phyloP scores from a whole-genome alignment of 805 yeast species.

The Wickerhamiella allomyrinae region DNA sequence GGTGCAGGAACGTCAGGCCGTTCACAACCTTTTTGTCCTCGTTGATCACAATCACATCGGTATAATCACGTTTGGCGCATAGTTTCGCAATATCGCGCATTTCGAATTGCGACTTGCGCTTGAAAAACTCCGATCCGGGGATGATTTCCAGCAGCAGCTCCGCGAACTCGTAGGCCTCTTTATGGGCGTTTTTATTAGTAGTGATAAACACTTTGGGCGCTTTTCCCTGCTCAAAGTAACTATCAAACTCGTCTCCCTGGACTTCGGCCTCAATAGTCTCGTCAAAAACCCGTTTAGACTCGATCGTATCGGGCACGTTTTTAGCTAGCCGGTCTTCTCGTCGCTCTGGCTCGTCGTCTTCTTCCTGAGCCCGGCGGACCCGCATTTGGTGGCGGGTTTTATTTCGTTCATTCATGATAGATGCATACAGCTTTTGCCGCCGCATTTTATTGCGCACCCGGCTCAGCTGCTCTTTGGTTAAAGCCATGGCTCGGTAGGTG shows the following conservation, averaged over 20 bases:
- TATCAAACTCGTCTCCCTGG: constrained; percentile 40
- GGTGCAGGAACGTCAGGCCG: constrained; percentile 83
- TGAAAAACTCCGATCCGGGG: constrained; percentile 76
- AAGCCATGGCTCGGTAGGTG: constrained; percentile 16
- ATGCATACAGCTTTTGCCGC: constrained; percentile 65
- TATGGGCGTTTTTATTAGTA: constrained; percentile 74
- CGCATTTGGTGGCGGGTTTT: constrained; percentile 66
- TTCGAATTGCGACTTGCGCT: constrained; percentile 69
- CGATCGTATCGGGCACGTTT: constrained; percentile 73
- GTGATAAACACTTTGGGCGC: constrained; percentile 84
- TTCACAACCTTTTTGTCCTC: constrained; percentile 88
- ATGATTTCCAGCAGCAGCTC: constrained; percentile 69
- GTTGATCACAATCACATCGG: constrained; percentile 77
- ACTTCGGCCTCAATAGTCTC: constrained; percentile 48
- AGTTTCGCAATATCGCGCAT: constrained; percentile 78
- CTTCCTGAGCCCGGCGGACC: constrained; percentile 75
- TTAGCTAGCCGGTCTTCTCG: constrained; percentile 64
- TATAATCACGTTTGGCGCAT: constrained; percentile 70
- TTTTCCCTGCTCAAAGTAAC: constrained; percentile 36
- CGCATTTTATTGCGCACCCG: constrained; percentile 62
- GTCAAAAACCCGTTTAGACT: constrained; percentile 69
- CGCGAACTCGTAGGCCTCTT: constrained; percentile 80
- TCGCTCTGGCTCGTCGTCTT: constrained; percentile 66
- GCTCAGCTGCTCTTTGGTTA: constrained; percentile 17
- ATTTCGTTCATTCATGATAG: constrained; percentile 57